A percentile compares a stretch with the other conserved stretches of the same genome.
Conservation (phyloP, 176 grass and related monocot species). For the Musa schizocarpa region DNA sequence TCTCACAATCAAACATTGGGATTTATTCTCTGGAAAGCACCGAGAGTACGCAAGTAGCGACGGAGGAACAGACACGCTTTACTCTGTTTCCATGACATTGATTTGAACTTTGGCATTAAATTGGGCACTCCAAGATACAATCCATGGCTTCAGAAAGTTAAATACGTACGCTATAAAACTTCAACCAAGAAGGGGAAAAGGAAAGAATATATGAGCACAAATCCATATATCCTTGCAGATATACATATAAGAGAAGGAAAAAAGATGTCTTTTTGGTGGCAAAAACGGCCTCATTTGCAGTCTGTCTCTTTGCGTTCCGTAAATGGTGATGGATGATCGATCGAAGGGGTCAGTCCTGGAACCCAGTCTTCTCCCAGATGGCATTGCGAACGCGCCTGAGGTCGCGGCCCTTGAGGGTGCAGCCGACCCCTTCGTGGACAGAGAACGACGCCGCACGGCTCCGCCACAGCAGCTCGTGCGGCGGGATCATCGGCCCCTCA, state of each 20-base stretch:
- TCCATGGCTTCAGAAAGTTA: neutral
- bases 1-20: too few relatives aligned
- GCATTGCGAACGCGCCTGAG: constrained; percentile 83
- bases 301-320: neutral
- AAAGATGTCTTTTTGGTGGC: too few relatives aligned
- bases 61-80: too few relatives aligned
- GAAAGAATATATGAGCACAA: too few relatives aligned
- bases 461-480: constrained; percentile 70
- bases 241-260: too few relatives aligned
- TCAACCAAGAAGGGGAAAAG: neutral
- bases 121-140: neutral
- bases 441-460: constrained; percentile 56
- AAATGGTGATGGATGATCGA: too few relatives aligned
- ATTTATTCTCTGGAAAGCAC: too few relatives aligned
- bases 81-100: too few relatives aligned
- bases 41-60: too few relatives aligned
- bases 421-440: constrained; percentile 80
- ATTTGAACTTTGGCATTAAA: neutral
- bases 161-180: neutral
- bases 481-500: constrained; percentile 37
- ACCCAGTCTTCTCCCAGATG: constrained; percentile 91
- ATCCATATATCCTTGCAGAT: too few relatives aligned
- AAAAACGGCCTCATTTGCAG: neutral
- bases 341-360: constrained; percentile 45
- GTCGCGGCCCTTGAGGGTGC: constrained; percentile 93